phyloP scores from a whole-genome alignment of 495 filamentous ascomycete genomes.

The Talaromyces nanjingensis region DNA sequence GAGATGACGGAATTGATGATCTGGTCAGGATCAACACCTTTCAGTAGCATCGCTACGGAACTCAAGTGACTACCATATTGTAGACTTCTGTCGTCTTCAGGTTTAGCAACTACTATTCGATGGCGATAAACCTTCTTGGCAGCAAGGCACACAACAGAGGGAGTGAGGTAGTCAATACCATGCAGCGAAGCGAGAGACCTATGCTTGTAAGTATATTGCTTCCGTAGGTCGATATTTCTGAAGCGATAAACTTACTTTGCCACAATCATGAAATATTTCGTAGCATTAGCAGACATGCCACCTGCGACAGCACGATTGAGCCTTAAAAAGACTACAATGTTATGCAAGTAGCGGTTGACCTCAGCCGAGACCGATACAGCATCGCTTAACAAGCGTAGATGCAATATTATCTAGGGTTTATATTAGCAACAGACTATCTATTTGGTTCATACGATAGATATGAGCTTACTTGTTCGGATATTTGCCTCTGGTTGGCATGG shows the following conservation, averaged over 20 bases:
- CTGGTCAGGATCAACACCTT: slow-evolving; percentile 62
- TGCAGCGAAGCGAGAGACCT: slow-evolving; percentile 72
- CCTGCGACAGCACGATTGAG: slow-evolving; percentile 77
- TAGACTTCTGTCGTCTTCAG: slow-evolving; percentile 75
- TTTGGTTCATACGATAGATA: background rate
- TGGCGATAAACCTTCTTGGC: slow-evolving; percentile 87
- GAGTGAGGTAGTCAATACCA: slow-evolving; percentile 72
- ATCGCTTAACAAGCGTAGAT: slow-evolving; percentile 27
- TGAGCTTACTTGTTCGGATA: slow-evolving; percentile 5
- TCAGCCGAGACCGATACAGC: slow-evolving; percentile 51
- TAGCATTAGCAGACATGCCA: slow-evolving; percentile 69
- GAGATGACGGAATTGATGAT: slow-evolving; percentile 79
- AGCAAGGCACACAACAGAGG: slow-evolving; percentile 75
- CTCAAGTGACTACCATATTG: slow-evolving; percentile 82
- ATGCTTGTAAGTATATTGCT: background rate
- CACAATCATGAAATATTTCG: slow-evolving; percentile 64
- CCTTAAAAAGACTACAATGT: slow-evolving; percentile 78
- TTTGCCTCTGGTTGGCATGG: background rate
- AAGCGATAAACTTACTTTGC: slow-evolving; percentile 40
- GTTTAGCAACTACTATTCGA: slow-evolving; percentile 58
- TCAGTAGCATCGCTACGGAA: slow-evolving; percentile 58
- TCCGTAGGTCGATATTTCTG: background rate
- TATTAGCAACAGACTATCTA: background rate
- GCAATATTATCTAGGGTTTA: background rate
- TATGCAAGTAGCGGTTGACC: slow-evolving; percentile 71